Evolutionary conservation across 306 rosid species (phyloP).

Genomic region (Pueraria montana): DNA sequence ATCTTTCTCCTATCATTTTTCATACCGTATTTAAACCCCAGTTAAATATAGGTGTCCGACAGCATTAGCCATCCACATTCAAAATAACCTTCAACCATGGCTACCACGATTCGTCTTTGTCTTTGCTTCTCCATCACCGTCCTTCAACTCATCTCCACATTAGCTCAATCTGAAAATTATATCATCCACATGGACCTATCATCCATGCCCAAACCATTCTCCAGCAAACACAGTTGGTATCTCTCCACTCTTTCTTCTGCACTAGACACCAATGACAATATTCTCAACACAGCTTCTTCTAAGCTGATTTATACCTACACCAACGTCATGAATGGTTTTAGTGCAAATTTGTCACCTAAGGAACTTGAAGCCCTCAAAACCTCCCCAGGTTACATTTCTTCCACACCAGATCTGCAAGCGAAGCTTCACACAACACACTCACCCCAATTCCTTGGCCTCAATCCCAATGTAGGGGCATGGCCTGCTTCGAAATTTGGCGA

Average conservation of each 20-base stretch:
- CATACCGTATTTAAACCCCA: too few relatives aligned
- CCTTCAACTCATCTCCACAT: background rate
- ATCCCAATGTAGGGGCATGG: constrained; percentile 56
- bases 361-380: constrained; percentile 63
- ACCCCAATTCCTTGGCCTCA: constrained; percentile 63
- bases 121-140: background rate
- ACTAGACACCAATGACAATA: background rate
- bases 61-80: background rate
- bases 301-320: constrained; percentile 64
- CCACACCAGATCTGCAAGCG: constrained; percentile 49
- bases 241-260: constrained; percentile 53
- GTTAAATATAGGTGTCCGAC: too few relatives aligned
- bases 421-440: constrained; percentile 55
- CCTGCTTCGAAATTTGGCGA: constrained; percentile 58
- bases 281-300: constrained; percentile 8
- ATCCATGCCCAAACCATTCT: constrained; percentile 70
- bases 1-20: too few relatives aligned
- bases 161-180: constrained; percentile 56
- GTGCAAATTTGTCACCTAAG: constrained; percentile 61
- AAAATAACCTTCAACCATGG: constrained; percentile 21
- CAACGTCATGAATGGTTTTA: constrained; percentile 69
- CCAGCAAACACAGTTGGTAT: constrained; percentile 65
- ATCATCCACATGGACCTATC: constrained; percentile 16
- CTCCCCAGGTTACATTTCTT: constrained; percentile 63
- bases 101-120: background rate